Base-by-base conservation (phyloP, 495 filamentous ascomycete species). In the Penicillium macrosclerotiorum region DNA sequence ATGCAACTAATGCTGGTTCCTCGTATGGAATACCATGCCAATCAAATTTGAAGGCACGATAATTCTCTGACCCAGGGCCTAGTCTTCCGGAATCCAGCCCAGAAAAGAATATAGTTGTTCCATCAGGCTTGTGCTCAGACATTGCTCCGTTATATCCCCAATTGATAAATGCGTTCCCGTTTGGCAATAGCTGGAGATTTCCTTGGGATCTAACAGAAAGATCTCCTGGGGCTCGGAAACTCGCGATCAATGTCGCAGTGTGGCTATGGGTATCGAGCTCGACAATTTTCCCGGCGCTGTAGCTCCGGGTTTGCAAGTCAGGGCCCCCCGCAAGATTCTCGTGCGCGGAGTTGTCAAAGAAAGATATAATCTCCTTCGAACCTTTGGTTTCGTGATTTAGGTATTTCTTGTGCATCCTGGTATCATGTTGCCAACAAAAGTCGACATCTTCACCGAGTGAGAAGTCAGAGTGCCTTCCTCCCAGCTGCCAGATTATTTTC, bases 351-450 rank as follows among this genome's bases (percentile, higher is more conserved):
- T 76, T 76, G 49, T 76, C 72, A 52, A 65, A 75, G 19, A 76
- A 51, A 7, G 69, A 68, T 26, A 76, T 60, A 13, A 59, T 61
- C 36, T 69, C 62, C 17, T 61, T 47, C 12, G 68, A 71, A n/a
- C 61, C 57, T 39, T 71, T 69, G 5, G 59, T 55, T 40, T 68
- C 49, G 37, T 75, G 57, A 11, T 59, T 55, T 9, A 74, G 39
- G 49, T 66, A 76, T 12, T 47, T 52, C 32, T 24, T 29, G 17
- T 59, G 40, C 55, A 61, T 54, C 23, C 75, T 62, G 1, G 72
- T 76, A 47, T 80, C 67, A 43, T 80, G 75, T 51, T 80, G 75
- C 47, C 65, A 75, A 35, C 65, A 65, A 55, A 80, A 78, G 9
- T 70, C 49, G 41, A 67, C 63, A 17, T 61, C 59, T 12, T 33